Evolutionary conservation across 139 green algal species (phyloP).

Genomic region (Chlamydomonas schloesseri): DNA sequence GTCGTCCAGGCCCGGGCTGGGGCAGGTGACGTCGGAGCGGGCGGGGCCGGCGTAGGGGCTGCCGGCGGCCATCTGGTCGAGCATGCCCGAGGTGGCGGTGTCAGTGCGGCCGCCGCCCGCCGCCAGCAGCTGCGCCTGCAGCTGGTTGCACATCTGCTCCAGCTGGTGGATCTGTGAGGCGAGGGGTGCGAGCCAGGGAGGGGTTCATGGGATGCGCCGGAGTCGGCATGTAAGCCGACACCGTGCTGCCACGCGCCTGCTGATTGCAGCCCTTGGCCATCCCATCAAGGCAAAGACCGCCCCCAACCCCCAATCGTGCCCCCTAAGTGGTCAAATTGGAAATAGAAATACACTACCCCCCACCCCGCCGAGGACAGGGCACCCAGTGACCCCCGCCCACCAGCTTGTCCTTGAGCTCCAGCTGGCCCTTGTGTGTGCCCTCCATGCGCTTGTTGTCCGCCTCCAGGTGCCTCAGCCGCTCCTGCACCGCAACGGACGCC

Average conservation of each 20-base stretch:
- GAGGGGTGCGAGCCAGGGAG: not conserved
- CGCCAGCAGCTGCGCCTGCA: not conserved
- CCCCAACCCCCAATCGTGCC: too few species aligned
- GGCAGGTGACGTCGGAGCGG: not conserved
- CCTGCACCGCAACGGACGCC: not conserved
- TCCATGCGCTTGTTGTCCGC: not conserved
- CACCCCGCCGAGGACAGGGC: too few species aligned
- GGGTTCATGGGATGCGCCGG: not conserved
- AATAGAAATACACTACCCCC: too few species aligned
- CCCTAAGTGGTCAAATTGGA: too few species aligned
- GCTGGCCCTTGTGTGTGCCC: not conserved
- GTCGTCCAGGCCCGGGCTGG: not conserved
- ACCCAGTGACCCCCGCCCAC: too few species aligned
- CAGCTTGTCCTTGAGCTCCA: slow-evolving; percentile 45
- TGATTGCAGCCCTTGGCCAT: too few species aligned
- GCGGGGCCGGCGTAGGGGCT: not conserved
- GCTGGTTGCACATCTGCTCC: not conserved
- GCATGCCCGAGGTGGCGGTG: not conserved
- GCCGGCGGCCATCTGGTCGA: not conserved
- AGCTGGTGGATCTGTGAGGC: slow-evolving; percentile 27
- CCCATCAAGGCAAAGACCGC: too few species aligned
- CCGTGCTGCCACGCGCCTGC: too few species aligned
- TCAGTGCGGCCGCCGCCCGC: not conserved
- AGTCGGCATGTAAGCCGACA: not conserved
- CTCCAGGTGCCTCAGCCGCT: slow-evolving; percentile 30